Percentiles rank a stretch among this genome's conserved stretches.
Conservation (phyloP, 2,329 filamentous ascomycete species). For the Botrytis elliptica region DNA sequence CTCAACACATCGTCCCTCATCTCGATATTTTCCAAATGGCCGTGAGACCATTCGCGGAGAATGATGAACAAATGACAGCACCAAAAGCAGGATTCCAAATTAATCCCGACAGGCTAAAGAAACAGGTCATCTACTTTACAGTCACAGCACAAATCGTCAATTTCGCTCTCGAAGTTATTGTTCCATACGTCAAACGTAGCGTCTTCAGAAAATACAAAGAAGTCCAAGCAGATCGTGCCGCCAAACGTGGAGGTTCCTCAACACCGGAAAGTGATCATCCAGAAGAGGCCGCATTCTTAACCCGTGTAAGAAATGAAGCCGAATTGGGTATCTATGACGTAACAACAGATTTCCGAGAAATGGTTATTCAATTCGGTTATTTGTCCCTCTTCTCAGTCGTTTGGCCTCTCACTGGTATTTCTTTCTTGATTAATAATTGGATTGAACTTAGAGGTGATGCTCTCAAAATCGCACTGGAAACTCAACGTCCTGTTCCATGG, state of each 20-base stretch:
- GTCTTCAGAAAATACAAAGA: conserved; percentile 77
- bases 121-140: conserved; percentile 94
- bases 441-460: conserved; percentile 90
- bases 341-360: conserved; percentile 85
- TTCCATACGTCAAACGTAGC: conserved; percentile 81
- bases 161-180: conserved; percentile 77
- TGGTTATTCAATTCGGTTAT: conserved; percentile 85
- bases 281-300: conserved; percentile 78
- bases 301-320: conserved; percentile 78
- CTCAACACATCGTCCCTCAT: conserved; percentile 77
- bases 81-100: conserved; percentile 68
- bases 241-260: conserved; percentile 48
- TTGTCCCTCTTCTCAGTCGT: conserved; percentile 87
- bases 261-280: conserved; percentile 58
- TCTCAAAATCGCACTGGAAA: conserved; percentile 87
- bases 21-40: conserved; percentile 77
- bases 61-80: conserved; percentile 65
- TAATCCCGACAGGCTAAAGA: conserved; percentile 77
- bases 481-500: conserved; percentile 85
- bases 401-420: conserved; percentile 89
- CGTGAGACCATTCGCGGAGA: conserved; percentile 71
- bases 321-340: conserved; percentile 85
- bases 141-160: conserved; percentile 92
- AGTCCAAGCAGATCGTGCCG: conserved; percentile 61
- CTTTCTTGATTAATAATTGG: conserved; percentile 95